A percentile compares a stretch with the other conserved stretches of the same genome.
phyloP scores from a whole-genome alignment of 768 basidiomycete species.

The Trichaptum fuscoviolaceum region DNA sequence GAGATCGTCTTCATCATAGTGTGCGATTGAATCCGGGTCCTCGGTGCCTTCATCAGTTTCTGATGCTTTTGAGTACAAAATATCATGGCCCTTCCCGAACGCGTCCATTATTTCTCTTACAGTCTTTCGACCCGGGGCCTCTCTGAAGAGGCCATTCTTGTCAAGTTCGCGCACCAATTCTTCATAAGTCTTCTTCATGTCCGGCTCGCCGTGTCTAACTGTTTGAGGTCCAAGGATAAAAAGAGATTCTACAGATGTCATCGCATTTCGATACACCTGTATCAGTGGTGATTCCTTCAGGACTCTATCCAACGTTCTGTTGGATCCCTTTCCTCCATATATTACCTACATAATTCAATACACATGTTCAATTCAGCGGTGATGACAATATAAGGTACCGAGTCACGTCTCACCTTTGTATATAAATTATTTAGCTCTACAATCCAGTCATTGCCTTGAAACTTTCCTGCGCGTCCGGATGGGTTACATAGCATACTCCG shows the following conservation, averaged over 20 bases:
- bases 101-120: conserved; percentile 16
- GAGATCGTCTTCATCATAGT: conserved; percentile 9
- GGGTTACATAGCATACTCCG: conserved; percentile 29
- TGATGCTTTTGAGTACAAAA: conserved; percentile 6
- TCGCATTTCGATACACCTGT: conserved; percentile 17
- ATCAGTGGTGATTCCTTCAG: conserved; percentile 16
- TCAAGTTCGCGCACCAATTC: conserved; percentile 8
- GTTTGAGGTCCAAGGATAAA: conserved; percentile 23
- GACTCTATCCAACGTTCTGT: conserved; percentile 12
- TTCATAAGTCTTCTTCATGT: conserved; percentile 23
- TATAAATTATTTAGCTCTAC: conserved; percentile 39
- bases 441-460: conserved; percentile 33
- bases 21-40: background rate
- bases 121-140: conserved; percentile 11
- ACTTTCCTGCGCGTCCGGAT: conserved; percentile 26
- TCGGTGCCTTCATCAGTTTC: conserved; percentile 6
- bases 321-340: conserved; percentile 30
- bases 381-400: background rate
- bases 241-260: conserved; percentile 11
- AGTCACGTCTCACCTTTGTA: conserved; percentile 27
- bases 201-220: conserved; percentile 21
- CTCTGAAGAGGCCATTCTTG: too few relatives aligned
- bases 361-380: background rate
- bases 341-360: conserved; percentile 20
- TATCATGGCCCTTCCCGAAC: conserved; percentile 11